phyloP scores from a whole-genome alignment of 768 basidiomycete genomes.

The Boletus edulis region DNA sequence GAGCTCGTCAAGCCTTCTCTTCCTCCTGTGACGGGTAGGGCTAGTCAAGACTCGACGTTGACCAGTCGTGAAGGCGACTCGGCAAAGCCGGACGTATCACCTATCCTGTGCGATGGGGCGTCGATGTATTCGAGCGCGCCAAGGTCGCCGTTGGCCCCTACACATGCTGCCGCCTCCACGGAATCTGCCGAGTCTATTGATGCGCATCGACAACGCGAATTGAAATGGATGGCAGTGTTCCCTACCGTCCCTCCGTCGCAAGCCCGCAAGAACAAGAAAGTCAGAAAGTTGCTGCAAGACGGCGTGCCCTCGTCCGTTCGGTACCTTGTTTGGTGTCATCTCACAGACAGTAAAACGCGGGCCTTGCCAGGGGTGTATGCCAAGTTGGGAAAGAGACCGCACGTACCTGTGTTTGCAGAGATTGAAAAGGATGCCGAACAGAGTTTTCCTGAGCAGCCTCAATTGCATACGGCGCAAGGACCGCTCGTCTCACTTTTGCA shows the following conservation, averaged over 20 bases:
- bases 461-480: slow-evolving; percentile 54
- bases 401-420: slow-evolving; percentile 45
- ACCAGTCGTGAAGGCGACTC: slow-evolving; percentile 27
- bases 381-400: slow-evolving; percentile 56
- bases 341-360: slow-evolving; percentile 74
- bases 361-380: slow-evolving; percentile 67
- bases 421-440: slow-evolving; percentile 59
- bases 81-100: slow-evolving; percentile 16
- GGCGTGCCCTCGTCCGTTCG: slow-evolving; percentile 81
- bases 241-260: slow-evolving; percentile 55
- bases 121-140: slow-evolving; percentile 38
- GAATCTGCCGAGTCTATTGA: slow-evolving; percentile 35
- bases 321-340: slow-evolving; percentile 79
- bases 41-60: slow-evolving; percentile 54
- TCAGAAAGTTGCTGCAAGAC: slow-evolving; percentile 70
- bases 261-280: slow-evolving; percentile 76
- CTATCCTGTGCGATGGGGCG: slow-evolving; percentile 38
- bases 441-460: slow-evolving; percentile 57
- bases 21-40: slow-evolving; percentile 38
- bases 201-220: slow-evolving; percentile 74
- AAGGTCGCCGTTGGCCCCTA: slow-evolving; percentile 24
- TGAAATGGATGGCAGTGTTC: slow-evolving; percentile 71
- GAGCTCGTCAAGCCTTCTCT: slow-evolving; percentile 69
- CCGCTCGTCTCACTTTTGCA: slow-evolving; percentile 59
- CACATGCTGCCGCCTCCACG: background rate